These are phyloP conservation scores for Beauveria brongniartii DNA, from an alignment of 2,329 filamentous ascomycete genomes.

Conservation along the genomic window DNA sequence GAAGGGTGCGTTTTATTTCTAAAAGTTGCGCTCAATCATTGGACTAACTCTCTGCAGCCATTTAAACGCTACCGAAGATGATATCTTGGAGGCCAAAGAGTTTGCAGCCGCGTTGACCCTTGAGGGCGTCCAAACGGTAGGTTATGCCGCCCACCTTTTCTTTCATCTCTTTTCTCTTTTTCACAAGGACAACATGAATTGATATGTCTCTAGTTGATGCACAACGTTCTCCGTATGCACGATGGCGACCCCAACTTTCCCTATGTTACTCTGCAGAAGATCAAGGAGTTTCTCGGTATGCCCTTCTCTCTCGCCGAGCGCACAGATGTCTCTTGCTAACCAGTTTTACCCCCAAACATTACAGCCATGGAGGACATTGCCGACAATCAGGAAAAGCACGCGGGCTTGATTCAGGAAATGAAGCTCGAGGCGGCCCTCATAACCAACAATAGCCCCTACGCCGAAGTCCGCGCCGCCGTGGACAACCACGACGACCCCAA, in stretches of 20 bases:
- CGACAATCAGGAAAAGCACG: conserved; percentile 22
- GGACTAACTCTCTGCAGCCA: neutral
- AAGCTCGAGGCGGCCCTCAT: conserved; percentile 26
- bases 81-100: conserved; percentile 23
- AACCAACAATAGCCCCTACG: conserved; percentile 25
- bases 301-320: neutral
- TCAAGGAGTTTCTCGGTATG: conserved; percentile 29
- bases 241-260: conserved; percentile 38
- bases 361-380: conserved; percentile 15
- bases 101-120: conserved; percentile 18
- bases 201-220: conserved; percentile 19
- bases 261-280: conserved; percentile 28
- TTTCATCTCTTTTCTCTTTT: neutral
- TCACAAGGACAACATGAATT: conserved; percentile 2
- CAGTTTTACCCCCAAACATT: too few relatives aligned
- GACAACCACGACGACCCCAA: conserved; percentile 29
- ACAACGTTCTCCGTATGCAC: conserved; percentile 31
- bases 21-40: too few relatives aligned
- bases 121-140: conserved; percentile 17
- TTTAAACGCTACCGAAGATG: conserved; percentile 23
- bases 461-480: conserved; percentile 32
- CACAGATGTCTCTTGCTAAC: neutral
- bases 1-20: conserved; percentile 1
- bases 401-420: conserved; percentile 24
- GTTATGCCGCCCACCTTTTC: neutral